phyloP scores from a whole-genome alignment of 2,329 filamentous ascomycete species.

The Karstenula rhodostoma region DNA sequence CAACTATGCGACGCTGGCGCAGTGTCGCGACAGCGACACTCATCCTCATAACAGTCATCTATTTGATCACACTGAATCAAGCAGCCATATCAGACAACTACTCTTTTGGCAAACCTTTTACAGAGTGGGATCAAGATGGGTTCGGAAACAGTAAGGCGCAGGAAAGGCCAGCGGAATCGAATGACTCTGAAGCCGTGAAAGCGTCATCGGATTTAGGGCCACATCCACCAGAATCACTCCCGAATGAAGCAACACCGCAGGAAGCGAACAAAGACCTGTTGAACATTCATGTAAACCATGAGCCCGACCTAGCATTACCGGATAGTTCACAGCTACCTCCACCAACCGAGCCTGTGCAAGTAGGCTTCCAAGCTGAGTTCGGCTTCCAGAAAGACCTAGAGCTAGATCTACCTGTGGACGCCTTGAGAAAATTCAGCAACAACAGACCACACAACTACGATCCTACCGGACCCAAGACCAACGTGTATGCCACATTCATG shows the following conservation, averaged over 20 bases:
- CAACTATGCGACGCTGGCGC: slow-evolving; percentile 9
- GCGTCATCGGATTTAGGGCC: not conserved
- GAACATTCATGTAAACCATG: not conserved
- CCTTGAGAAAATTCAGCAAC: slow-evolving; percentile 23
- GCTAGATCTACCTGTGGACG: slow-evolving; percentile 29
- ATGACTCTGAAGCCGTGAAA: not conserved
- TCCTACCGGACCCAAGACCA: slow-evolving; percentile 22
- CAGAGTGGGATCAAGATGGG: not conserved
- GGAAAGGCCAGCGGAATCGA: not conserved
- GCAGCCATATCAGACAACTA: slow-evolving; percentile 1
- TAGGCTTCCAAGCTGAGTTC: slow-evolving; percentile 29
- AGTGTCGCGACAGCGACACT: slow-evolving; percentile 10
- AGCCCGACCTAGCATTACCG: not conserved
- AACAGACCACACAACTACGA: slow-evolving; percentile 38
- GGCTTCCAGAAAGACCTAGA: slow-evolving; percentile 40
- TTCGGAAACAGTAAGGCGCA: not conserved
- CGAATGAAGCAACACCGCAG: not conserved
- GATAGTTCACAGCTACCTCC: not conserved
- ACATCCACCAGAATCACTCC: not conserved
- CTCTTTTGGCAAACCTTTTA: not conserved
- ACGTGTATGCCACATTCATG: slow-evolving; percentile 46
- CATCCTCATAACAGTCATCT: not conserved
- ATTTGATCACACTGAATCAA: slow-evolving; percentile 1
- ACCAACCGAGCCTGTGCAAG: slow-evolving; percentile 2
- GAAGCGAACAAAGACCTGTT: not conserved